phyloP scores from a whole-genome alignment of 2,329 filamentous ascomycete species.

The Botryotinia narcissicola region DNA sequence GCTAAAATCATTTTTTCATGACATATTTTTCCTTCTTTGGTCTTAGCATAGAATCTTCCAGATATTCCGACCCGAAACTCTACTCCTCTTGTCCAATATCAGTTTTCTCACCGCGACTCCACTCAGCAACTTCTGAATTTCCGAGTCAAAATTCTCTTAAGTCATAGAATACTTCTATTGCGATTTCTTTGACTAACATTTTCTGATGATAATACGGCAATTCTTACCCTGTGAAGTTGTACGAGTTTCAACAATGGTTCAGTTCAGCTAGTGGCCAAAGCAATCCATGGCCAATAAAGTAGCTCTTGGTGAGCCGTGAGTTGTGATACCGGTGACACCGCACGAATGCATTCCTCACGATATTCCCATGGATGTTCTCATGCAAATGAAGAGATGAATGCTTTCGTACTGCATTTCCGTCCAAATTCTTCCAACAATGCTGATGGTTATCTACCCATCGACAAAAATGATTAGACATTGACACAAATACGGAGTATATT shows the following conservation, averaged over 20 bases:
- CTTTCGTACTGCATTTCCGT: background rate
- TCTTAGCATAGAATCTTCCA: background rate
- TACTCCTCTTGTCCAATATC: background rate
- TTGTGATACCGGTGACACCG: conserved; percentile 3
- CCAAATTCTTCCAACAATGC: background rate
- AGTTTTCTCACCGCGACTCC: conserved; percentile 11
- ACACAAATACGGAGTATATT: background rate
- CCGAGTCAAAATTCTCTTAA: background rate
- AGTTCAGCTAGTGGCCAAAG: background rate
- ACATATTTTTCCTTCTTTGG: background rate
- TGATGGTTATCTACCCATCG: background rate
- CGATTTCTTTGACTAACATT: conserved; percentile 3
- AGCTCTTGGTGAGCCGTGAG: background rate
- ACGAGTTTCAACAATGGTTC: background rate
- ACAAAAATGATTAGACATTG: background rate
- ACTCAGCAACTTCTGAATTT: background rate
- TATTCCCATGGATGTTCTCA: background rate
- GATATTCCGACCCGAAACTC: conserved; percentile 6
- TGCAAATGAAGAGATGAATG: background rate
- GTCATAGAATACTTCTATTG: background rate
- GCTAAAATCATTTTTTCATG: background rate
- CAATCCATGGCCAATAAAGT: background rate
- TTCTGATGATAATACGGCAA: background rate
- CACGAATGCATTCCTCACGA: background rate
- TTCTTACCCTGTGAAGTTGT: background rate